Base-by-base conservation (phyloP, 2,329 filamentous ascomycete species). In the Aspergillus ustus region DNA sequence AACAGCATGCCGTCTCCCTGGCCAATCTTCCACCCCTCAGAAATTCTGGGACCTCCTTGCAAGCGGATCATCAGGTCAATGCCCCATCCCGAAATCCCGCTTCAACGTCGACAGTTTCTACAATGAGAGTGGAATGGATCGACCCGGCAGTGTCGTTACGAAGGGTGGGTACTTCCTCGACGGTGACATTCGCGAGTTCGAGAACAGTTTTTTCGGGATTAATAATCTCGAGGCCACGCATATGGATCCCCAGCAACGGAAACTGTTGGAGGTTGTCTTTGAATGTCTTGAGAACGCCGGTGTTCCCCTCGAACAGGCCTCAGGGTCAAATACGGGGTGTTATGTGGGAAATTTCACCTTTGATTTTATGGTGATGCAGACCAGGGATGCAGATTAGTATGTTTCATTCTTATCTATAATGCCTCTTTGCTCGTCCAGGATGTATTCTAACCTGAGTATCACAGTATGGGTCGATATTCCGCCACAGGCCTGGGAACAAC, bases 301-400 rank as follows among this genome's bases (percentile, higher is more conserved):
- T 2, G 7, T 52, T 28, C n/a, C 52, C 0, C 22, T 59, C 2
- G 34, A 60, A 11, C 22, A 13, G 5, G 6, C 60, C 1, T 28
- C 13, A 6, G 58, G 55, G 0, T 43, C 52, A 2, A 46, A 49
- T 11, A 63, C 50, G 7, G 69, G 52, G 5, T 55, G 60, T 17
- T 72, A 59, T 44, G 61, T 67, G 2, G 68, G 66, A 6, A 68
- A 58, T 28, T 67, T 69, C 44, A 66, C 63, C 2, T 40, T 22
- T 11, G 67, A 72, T 44, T 67, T 57, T 17, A 61, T 53, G 4
- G 17, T 52, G 19, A 70, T 72, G 69, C 53, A 56, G 13, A 34
- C 49, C 15, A 58, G 46, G 22, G 68, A 69, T 3, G 53, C 57
- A 0, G 64, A 67, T 11, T 57, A 49, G 31, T 34, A 34, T 34